Evolutionary conservation across 768 basidiomycete genomes (phyloP), one percentile per base, ranked within the genome.

Genomic region (Russula compacta): DNA sequence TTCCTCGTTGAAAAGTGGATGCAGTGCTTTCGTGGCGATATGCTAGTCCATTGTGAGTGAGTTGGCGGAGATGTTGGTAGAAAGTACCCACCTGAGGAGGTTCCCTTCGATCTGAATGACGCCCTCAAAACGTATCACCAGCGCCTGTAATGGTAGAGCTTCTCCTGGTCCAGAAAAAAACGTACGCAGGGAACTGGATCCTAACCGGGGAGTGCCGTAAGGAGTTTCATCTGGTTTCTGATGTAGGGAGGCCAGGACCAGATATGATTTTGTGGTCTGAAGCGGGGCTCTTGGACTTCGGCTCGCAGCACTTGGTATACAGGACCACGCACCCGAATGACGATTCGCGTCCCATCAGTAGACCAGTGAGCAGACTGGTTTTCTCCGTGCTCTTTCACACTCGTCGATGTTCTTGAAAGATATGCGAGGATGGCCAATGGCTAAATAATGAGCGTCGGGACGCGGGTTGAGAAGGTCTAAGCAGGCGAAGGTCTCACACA

Each of bases 111-210:
- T 81, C 11, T 83, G 82, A 59, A 93, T 80, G 35, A 93, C 89
- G 1, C 92, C 91, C 69, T 92, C 90, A 56, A 94, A 83, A 40
- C 83, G 80, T 55, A 92, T 76, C 51, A 76, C 77, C 40, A 90
- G 72, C n/a, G 83, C 79, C 56, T 86, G 86, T 38, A 92, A 74
- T 0, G 83, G 81, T 3, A 84, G 71, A 6, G 81, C 87, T 73
- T 92, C 90, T n/a, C 92, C 90, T 11, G 91, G 81, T 42, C 91
- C 89, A 21, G 87, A 77, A 21, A 88, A 73, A 70, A 92, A 90
- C 68, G 81, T 85, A 33, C 84, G 79, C 67, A 84, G 83, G 39
- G 84, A 77, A 65, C 70, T 72, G 29, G 78, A 67, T 21, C 81
- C 78, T 53, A 83, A 78, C 3, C 80, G 72, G 17, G 80, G 79